Evolutionary conservation across 169 alveolate species (phyloP).

Genomic region (Plasmodium vivax): DNA sequence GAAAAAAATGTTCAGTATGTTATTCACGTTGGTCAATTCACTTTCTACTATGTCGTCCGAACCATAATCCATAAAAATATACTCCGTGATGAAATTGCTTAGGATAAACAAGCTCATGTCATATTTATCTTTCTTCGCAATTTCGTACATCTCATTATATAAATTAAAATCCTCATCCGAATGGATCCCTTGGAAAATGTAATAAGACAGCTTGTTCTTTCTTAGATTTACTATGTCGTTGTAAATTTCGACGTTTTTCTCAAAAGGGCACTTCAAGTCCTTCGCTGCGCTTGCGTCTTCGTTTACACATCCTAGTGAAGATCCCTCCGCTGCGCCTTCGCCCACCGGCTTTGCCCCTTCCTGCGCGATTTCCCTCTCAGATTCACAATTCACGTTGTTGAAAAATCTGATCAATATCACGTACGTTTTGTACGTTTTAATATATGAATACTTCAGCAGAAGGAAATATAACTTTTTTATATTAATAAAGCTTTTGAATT

Average conservation of each 20-base stretch:
- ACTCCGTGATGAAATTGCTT: constrained; percentile 61
- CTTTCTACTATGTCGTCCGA: constrained; percentile 56
- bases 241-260: constrained; percentile 39
- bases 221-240: constrained; percentile 60
- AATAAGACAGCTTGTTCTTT: constrained; percentile 39
- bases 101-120: constrained; percentile 62
- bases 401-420: constrained; percentile 65
- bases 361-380: neutral
- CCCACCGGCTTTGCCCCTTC: neutral
- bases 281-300: neutral
- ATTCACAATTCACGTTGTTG: constrained; percentile 60
- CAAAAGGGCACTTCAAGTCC: constrained; percentile 1
- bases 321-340: neutral
- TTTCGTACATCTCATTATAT: constrained; percentile 24
- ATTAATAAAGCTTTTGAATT: constrained; percentile 69
- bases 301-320: neutral
- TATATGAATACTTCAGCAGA: constrained; percentile 53
- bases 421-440: constrained; percentile 67
- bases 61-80: constrained; percentile 43
- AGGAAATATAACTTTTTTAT: constrained; percentile 61
- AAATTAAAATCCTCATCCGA: constrained; percentile 17
- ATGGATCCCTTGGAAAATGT: constrained; percentile 13
- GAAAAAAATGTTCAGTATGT: constrained; percentile 69
- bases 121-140: constrained; percentile 66
- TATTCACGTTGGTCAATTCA: constrained; percentile 49